phyloP scores from a whole-genome alignment of 2,329 filamentous ascomycete species.

The Dichotomopilus funicola region DNA sequence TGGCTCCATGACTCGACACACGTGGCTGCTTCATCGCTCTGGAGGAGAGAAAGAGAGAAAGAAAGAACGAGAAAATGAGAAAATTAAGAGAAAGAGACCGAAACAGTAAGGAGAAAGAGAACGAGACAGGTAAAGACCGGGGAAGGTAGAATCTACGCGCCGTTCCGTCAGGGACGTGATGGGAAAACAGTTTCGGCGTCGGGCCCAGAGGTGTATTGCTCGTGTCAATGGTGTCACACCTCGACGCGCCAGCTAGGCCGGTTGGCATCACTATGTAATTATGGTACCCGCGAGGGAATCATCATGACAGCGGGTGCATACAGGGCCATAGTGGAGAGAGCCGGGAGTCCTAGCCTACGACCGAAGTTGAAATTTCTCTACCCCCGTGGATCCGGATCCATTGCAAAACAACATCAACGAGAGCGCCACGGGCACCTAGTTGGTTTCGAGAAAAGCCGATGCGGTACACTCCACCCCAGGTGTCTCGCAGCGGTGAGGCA shows the following conservation, averaged over 20 bases:
- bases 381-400: slow-evolving; percentile 29
- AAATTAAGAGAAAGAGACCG: background rate
- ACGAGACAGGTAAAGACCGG: no score
- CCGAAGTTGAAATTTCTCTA: slow-evolving; percentile 20
- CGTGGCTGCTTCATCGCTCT: slow-evolving; percentile 31
- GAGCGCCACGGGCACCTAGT: background rate
- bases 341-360: background rate
- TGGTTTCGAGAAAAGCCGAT: slow-evolving; percentile 35
- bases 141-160: no score
- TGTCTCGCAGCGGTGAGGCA: slow-evolving; percentile 30
- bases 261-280: background rate
- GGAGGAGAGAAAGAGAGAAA: no score
- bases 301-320: background rate
- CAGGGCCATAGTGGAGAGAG: background rate
- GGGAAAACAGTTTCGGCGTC: no score
- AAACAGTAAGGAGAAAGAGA: background rate
- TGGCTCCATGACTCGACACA: slow-evolving; percentile 50
- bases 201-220: no score
- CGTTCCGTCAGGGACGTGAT: no score
- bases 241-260: background rate
- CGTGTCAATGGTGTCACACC: slow-evolving; percentile 3
- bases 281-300: slow-evolving; percentile 2
- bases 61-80: background rate
- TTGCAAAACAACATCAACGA: background rate
- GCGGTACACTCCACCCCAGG: slow-evolving; percentile 23